Base-by-base conservation (phyloP, 1,139 yeast genomes). In the Sugiyamaella sp. region DNA sequence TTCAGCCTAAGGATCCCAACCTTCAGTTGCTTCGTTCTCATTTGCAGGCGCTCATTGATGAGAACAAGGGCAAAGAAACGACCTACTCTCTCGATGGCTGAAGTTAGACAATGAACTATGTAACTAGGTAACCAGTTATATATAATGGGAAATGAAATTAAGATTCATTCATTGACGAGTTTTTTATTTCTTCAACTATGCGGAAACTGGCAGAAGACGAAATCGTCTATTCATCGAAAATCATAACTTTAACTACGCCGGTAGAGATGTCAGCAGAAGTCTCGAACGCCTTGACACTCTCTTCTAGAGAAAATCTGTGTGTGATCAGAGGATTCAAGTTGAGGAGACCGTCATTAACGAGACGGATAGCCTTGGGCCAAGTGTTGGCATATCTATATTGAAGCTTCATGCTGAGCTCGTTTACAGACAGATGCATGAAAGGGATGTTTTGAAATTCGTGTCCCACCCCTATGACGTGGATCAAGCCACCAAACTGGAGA, bases 201-300 rank as follows among this genome's bases (percentile, higher is more conserved):
- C n/a, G n/a, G n/a, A n/a, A n/a, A n/a, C n/a, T n/a, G n/a, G n/a
- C n/a, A n/a, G n/a, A n/a, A n/a, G n/a, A n/a, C n/a, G n/a, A n/a
- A n/a, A n/a, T n/a, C n/a, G n/a, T 16, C 10, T 41, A 52, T 17
- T 53, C 53, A 54, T 87, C 89, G 49, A 75, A 79, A 57, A 84
- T 84, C 65, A 84, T 76, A 41, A 83, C 83, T 71, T 84, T 84
- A 63, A 83, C 78, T 22, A 82, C 80, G 55, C 82, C 76, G 24
- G 83, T 80, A 21, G 56, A 46, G 29, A 68, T 67, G 41, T 70
- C 69, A 25, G 70, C 78, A 40, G 85, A 87, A 54, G 80, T 77
- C 58, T 87, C 86, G 70, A 89, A 91, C 2, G 97, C 97, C 63
- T 84, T 80, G 57, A 81, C 80, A 24, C 96, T 93, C 53, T 90